Conservation (phyloP, 257 asterid genomes). For the Plectranthus barbatus region DNA sequence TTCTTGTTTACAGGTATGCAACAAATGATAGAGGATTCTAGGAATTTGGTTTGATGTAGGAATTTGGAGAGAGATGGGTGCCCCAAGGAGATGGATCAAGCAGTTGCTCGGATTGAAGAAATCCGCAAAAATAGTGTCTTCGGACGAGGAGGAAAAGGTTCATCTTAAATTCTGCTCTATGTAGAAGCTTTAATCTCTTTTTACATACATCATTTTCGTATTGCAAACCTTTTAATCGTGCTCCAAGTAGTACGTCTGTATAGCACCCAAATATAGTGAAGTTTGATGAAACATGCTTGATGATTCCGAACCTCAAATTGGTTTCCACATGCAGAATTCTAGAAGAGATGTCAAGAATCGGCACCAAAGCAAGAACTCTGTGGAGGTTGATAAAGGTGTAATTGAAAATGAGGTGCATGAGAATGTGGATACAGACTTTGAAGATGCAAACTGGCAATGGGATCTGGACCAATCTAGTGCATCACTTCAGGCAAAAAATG, state of each 20-base stretch:
- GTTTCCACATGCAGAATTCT: constrained; percentile 32
- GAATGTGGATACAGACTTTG: constrained; percentile 27
- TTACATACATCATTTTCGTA: neutral
- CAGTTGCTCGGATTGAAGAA: constrained; percentile 63
- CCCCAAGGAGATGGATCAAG: constrained; percentile 75
- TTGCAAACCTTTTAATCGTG: neutral
- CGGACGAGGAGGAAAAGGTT: constrained; percentile 60
- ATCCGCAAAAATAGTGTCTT: constrained; percentile 42
- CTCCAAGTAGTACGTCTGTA: neutral
- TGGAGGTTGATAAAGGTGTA: constrained; percentile 33
- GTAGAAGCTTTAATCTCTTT: neutral
- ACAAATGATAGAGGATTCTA: neutral
- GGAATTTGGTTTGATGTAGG: neutral
- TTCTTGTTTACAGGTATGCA: neutral
- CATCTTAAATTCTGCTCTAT: constrained; percentile 19
- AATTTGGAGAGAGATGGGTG: constrained; percentile 61
- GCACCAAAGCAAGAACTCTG: constrained; percentile 46
- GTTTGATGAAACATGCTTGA: neutral
- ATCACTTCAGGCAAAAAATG: constrained; percentile 37
- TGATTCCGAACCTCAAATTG: neutral
- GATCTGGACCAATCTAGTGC: constrained; percentile 33
- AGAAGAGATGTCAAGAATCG: constrained; percentile 35
- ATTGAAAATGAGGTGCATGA: constrained; percentile 35
- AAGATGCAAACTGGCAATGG: constrained; percentile 35
- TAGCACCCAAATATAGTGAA: neutral